Evolutionary conservation across 1,139 yeast genomes (phyloP), one percentile per base, ranked within the genome.

Genomic region (Schizosaccharomyces versatilis): DNA sequence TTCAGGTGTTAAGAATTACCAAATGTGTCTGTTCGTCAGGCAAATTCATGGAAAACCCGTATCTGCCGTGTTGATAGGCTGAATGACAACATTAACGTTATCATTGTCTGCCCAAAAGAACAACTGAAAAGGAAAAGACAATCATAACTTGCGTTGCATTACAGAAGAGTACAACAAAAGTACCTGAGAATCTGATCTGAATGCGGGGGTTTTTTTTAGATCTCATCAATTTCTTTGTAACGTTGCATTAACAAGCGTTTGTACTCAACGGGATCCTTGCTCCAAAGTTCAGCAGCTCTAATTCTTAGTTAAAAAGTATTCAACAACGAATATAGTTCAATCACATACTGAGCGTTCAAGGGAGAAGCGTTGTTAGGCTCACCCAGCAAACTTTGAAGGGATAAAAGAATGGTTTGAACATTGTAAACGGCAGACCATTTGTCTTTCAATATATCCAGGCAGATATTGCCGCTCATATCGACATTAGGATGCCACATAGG

Each of bases 341-440:
- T 17, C 2, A 44, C 49, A 44, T 44, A 44, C 64, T 71, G 73
- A 10, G 72, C 75, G 59, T 76, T 75, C 54, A 76, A 64, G 2
- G 79, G 79, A 12, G 76, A 71, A 48, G 67, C 68, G 62, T 73
- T 74, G 63, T 76, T 75, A 41, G 79, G 79, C 62, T 74, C 78
- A 15, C 73, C 77, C 54, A 78, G 69, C 59, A 78, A 65, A 3
- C 80, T 74, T 62, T 79, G 81, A 59, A 79, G 68, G 3, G 80
- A 75, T 54, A 79, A 67, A 58, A 79, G 65, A 54, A 78, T 76
- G 32, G 80, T 76, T 59, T 78, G 79, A 10, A 78, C 79, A 54
- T 78, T 79, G 62, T 77, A 73, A 14, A 79, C 80, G 3, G 84
- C 84, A 15, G 82, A 77, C 85, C 85, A 80, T 62, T 78, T 78